Base-by-base conservation (phyloP, 1,139 yeast genomes). In the Hyphopichia fennica region DNA sequence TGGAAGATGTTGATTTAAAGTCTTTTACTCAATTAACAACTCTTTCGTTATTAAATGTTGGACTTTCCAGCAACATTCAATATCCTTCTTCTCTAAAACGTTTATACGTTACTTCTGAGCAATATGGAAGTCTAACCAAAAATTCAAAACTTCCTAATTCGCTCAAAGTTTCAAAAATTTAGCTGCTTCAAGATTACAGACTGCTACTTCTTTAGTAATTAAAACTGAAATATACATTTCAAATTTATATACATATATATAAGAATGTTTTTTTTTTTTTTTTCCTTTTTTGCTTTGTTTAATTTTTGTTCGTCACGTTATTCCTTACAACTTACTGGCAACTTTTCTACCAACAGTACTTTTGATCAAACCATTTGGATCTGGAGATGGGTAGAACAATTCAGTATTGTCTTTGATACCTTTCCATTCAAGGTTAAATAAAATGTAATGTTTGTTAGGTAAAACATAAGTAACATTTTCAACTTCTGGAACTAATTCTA, bases 391-490 rank as follows among this genome's bases (percentile, higher is more conserved):
- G 62, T 90, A 88, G 66, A 83, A 90, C 54, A 90, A 78, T 53
- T 86, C 95, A 47, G 84, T 82, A 56, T 89, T 88, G 62, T 84
- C 84, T 55, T 79, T 74, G 55, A 87, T 75, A 32, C 95, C 95
- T 67, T 88, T 84, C 95, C 96, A 90, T 47, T 79, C 72, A 51
- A 90, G 75, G 60, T 90, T 87, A 61, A 81, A 77, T 62, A 87
- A 77, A 57, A 90, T 79, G 71, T 85, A 90, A 65, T 90, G 97
- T 69, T 87, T 90, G 77, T 90, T 90, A 57, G 97, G 97, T 59
- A 90, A 77, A 34, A 77, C 69, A 64, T 87, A 90, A 42, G 83
- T 67, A 35, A 89, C 96, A 37, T 73, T 72, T 45, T 72, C 77
- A 42, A 90, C 72, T 47, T 73, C 74, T 6, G 82, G 73, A 45